Conservation (phyloP, 2,329 filamentous ascomycete species). For the Pseudocercospora pini-densiflorae region DNA sequence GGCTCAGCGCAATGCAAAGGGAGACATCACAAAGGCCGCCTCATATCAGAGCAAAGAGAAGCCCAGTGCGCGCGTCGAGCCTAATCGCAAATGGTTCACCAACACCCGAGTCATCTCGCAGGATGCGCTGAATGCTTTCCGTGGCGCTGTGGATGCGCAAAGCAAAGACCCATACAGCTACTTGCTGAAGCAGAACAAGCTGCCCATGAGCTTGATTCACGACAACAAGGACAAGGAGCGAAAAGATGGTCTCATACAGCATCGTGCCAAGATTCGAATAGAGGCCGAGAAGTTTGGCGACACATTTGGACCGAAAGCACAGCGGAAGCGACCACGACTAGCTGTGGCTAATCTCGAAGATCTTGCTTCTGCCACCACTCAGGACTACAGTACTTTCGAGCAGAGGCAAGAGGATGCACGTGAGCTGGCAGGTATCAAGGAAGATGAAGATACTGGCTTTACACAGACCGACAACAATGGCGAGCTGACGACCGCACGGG, state of each 20-base stretch:
- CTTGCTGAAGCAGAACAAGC: conserved; percentile 94
- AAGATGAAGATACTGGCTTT: conserved; percentile 30
- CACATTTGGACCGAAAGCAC: conserved; percentile 91
- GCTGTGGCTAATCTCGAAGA: conserved; percentile 81
- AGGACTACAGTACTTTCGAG: conserved; percentile 79
- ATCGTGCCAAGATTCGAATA: conserved; percentile 91
- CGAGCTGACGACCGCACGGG: conserved; percentile 50
- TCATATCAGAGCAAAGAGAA: conserved; percentile 81
- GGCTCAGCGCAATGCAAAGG: conserved; percentile 77
- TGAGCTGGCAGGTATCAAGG: conserved; percentile 62
- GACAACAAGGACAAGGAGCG: conserved; percentile 68
- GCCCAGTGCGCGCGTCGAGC: conserved; percentile 86
- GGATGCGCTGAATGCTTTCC: conserved; percentile 83
- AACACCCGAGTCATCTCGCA: conserved; percentile 92
- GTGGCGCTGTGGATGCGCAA: conserved; percentile 89
- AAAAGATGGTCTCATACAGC: conserved; percentile 84
- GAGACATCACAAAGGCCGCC: conserved; percentile 83
- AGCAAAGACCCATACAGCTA: conserved; percentile 90
- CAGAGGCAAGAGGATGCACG: conserved; percentile 80
- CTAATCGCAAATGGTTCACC: conserved; percentile 97
- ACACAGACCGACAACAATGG: conserved; percentile 36
- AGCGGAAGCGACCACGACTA: conserved; percentile 90
- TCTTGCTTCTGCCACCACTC: conserved; percentile 76
- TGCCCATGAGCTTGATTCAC: conserved; percentile 91
- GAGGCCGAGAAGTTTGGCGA: conserved; percentile 84